Evolutionary conservation across 1,284 basidiomycete species (phyloP), one percentile per base, ranked within the genome.

Genomic region (Naganishia albida): DNA sequence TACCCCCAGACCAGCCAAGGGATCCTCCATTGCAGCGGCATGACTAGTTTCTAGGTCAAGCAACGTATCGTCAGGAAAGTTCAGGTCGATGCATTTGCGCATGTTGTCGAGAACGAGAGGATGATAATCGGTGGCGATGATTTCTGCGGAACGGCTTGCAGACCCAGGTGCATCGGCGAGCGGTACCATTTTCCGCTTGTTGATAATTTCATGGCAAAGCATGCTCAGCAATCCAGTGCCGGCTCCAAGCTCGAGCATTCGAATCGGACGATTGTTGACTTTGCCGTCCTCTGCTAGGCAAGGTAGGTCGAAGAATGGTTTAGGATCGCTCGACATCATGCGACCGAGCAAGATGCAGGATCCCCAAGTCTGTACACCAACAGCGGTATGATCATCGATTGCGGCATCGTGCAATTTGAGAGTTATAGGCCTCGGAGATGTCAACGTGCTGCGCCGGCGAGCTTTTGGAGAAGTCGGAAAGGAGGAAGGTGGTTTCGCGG

Each of bases 281-380:
- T 38, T 48, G 23, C 13, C 8, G n/a, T 26, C 20, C 20, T 38
- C 13, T 38, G 48, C 28, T 18, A 26, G 16, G 43, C 34, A 39
- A 48, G 66, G 49, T 62, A 60, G 59, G 7, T 87, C 74, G 3
- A 83, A 83, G 72, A 88, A 90, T 1, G 70, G 70, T 0, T 67
- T 72, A 0, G 90, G 89, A 28, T 82, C 74, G 23, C 86, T 82
- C 0, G 85, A 83, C 59, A 94, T 85, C 78, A 88, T 84, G 72
- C 92, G 87, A 0, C 90, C 86, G 46, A 95, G 82, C 4, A 94
- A 85, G 69, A 89, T 91, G 0, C 90, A 88, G 4, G 86, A 85
- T 1, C 91, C 92, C 93, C 92, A 95, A 0, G 92, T 95, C 77
- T 94, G 91, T 20, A 91, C 88, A 7, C 92, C 93, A 20, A 93